These are phyloP conservation scores for Agroathelia rolfsii DNA, from an alignment of 1,284 basidiomycete genomes.

Conservation along the genomic window DNA sequence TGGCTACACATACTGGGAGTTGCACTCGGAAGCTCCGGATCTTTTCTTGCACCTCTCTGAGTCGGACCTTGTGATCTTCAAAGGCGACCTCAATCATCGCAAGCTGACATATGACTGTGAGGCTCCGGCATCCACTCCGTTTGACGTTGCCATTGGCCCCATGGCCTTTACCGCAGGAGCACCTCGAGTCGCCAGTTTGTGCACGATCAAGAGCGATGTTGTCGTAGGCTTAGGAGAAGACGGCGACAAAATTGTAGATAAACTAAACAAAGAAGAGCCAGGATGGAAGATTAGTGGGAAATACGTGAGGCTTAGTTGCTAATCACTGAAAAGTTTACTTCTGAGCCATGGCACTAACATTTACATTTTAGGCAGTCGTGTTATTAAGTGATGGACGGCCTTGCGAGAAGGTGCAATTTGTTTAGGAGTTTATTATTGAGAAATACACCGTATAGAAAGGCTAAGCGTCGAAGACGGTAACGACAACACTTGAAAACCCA, in stretches of 20 bases:
- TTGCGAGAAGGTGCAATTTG: conserved; percentile 71
- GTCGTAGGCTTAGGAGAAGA: conserved; percentile 61
- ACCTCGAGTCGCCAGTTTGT: conserved; percentile 76
- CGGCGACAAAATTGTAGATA: conserved; percentile 70
- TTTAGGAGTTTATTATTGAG: too few species aligned
- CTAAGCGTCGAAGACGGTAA: too few species aligned
- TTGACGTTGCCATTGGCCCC: conserved; percentile 87
- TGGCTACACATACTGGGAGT: conserved; percentile 91
- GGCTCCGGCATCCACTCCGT: conserved; percentile 84
- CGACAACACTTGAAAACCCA: too few species aligned
- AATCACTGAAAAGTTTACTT: conserved; percentile 1
- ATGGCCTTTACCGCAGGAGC: conserved; percentile 86
- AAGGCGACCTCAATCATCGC: conserved; percentile 90
- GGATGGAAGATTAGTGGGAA: conserved; percentile 98
- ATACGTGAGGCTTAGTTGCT: conserved; percentile 53
- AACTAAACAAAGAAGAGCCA: conserved; percentile 78
- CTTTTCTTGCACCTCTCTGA: conserved; percentile 88
- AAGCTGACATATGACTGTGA: conserved; percentile 91
- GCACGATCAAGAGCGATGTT: conserved; percentile 85
- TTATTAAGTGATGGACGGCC: conserved; percentile 79
- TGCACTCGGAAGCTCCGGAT: conserved; percentile 86
- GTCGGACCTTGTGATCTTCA: conserved; percentile 92
- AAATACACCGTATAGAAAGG: too few species aligned
- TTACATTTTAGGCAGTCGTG: conserved; percentile 87
- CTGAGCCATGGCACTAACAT: too few species aligned